Conservation (phyloP, 169 alveolate species). For the Sarcocystis neurona region DNA sequence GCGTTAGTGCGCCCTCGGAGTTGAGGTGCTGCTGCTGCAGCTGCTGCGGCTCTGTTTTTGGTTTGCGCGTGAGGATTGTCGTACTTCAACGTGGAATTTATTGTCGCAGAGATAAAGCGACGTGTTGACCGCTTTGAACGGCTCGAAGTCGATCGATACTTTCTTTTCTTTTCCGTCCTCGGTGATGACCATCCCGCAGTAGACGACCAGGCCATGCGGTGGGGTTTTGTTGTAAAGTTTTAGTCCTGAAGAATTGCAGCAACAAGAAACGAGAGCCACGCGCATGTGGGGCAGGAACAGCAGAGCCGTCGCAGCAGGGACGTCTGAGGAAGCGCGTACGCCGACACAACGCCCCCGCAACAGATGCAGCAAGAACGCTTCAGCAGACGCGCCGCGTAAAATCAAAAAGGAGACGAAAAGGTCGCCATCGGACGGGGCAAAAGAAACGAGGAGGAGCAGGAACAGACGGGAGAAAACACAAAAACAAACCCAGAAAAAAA, state of each 20-base stretch:
- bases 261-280: background rate
- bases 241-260: constrained; percentile 74
- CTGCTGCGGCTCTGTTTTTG: background rate
- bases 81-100: constrained; percentile 93
- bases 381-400: too few relatives aligned
- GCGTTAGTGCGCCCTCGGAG: too few relatives aligned
- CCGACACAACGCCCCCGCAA: too few relatives aligned
- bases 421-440: too few relatives aligned
- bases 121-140: constrained; percentile 97
- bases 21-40: constrained; percentile 42
- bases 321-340: too few relatives aligned
- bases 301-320: too few relatives aligned
- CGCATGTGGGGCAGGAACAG: too few relatives aligned
- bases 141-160: constrained; percentile 95
- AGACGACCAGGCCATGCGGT: constrained; percentile 96
- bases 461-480: too few relatives aligned
- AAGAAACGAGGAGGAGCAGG: too few relatives aligned
- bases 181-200: constrained; percentile 95
- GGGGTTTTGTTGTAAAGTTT: constrained; percentile 96
- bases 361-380: too few relatives aligned
- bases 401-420: too few relatives aligned
- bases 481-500: too few relatives aligned
- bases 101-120: constrained; percentile 96
- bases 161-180: constrained; percentile 90
- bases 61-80: background rate